Conservation (phyloP, 2,329 filamentous ascomycete species). For the Aureobasidium sp. region DNA sequence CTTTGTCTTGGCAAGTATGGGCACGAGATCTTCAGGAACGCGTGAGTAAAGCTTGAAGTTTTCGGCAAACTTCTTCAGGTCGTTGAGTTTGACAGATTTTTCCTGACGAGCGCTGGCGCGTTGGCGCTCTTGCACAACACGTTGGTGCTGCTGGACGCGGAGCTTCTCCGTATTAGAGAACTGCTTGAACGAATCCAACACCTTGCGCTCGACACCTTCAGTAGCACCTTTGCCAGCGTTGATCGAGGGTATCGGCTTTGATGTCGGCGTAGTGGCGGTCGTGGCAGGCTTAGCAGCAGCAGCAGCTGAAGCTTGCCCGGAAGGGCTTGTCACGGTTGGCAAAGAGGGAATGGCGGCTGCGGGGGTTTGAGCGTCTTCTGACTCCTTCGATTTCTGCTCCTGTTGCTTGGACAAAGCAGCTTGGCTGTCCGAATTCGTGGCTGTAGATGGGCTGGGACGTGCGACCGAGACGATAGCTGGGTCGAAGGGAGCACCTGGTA, state of each 20-base stretch:
- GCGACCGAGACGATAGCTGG: constrained; percentile 81
- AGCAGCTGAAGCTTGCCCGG: constrained; percentile 1
- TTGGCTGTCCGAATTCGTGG: constrained; percentile 24
- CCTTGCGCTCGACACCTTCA: constrained; percentile 54
- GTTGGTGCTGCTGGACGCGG: constrained; percentile 49
- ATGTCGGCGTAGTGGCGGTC: neutral
- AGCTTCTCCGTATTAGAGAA: constrained; percentile 58
- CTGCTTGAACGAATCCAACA: constrained; percentile 57
- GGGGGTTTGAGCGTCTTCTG: neutral
- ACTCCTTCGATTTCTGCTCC: constrained; percentile 22
- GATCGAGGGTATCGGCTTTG: neutral
- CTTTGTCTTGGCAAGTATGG: constrained; percentile 96
- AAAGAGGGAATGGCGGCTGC: neutral
- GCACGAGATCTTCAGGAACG: constrained; percentile 83
- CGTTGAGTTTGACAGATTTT: constrained; percentile 86
- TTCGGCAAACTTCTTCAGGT: constrained; percentile 89
- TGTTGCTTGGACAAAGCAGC: constrained; percentile 22
- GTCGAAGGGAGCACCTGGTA: constrained; percentile 71
- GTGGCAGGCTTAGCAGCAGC: constrained; percentile 3
- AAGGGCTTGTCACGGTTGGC: constrained; percentile 1
- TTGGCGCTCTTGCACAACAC: constrained; percentile 44
- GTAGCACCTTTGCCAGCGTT: constrained; percentile 43
- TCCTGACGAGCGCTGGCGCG: constrained; percentile 57
- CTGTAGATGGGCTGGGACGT: constrained; percentile 30
- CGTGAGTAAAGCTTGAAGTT: constrained; percentile 93